These are phyloP conservation scores for Alternaria gansuensis DNA, from an alignment of 2,329 filamentous ascomycete species.

Conservation along the genomic window DNA sequence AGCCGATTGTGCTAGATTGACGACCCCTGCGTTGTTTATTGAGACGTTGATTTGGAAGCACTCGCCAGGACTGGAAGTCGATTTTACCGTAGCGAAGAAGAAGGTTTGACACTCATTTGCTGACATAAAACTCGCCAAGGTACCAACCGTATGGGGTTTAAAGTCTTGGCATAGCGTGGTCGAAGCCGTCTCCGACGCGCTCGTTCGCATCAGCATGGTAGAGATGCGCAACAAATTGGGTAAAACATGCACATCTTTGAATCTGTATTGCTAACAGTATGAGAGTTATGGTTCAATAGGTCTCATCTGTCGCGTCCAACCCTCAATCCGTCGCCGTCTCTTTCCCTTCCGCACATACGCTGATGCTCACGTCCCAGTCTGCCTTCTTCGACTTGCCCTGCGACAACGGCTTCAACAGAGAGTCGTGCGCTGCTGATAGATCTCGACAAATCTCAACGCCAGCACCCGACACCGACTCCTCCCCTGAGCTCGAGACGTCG, in stretches of 20 bases:
- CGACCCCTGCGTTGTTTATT: constrained; percentile 2
- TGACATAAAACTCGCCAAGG: not conserved
- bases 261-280: not conserved
- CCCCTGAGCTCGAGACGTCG: constrained; percentile 1
- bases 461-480: not conserved
- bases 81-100: not conserved
- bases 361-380: not conserved
- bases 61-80: not conserved
- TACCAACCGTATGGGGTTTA: not conserved
- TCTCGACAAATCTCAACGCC: not conserved
- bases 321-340: not conserved
- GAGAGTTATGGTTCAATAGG: not conserved
- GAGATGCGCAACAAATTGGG: not conserved
- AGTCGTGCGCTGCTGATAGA: not conserved
- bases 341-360: not conserved
- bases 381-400: not conserved
- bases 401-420: not conserved
- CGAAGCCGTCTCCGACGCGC: not conserved
- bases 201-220: not conserved
- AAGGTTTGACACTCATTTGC: not conserved
- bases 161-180: not conserved
- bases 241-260: not conserved
- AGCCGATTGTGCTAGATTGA: constrained; percentile 1
- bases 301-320: not conserved
- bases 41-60: not conserved